These are phyloP conservation scores for Cordyceps farinosa DNA, from an alignment of 2,329 filamentous ascomycete species.

Conservation along the genomic window DNA sequence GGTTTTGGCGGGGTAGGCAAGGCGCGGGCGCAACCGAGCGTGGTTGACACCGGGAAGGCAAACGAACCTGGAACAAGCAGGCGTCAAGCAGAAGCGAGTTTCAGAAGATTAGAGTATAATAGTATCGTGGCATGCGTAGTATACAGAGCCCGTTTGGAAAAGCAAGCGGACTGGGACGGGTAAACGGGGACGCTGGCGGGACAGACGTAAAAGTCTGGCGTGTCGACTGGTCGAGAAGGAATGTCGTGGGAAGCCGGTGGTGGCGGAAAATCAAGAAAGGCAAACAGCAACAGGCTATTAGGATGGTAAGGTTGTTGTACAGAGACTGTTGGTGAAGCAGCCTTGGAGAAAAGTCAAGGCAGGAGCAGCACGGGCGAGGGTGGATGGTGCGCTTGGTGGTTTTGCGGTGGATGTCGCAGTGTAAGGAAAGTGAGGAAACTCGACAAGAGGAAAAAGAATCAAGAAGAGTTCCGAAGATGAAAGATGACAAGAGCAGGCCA, in stretches of 20 bases:
- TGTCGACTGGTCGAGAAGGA: conserved; percentile 9
- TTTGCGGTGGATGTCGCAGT: conserved; percentile 20
- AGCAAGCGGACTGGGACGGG: background rate
- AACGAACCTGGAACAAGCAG: conserved; percentile 10
- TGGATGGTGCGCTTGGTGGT: conserved; percentile 2
- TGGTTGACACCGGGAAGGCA: background rate
- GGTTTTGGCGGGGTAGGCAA: background rate
- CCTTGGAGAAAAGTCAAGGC: conserved; percentile 16
- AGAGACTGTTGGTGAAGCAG: conserved; percentile 23
- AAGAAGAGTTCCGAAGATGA: conserved; percentile 13
- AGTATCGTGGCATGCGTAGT: conserved; percentile 19
- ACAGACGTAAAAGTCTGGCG: background rate
- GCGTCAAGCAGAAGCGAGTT: conserved; percentile 7
- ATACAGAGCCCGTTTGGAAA: conserved; percentile 13
- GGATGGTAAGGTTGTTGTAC: conserved; percentile 27
- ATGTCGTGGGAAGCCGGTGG: conserved; percentile 6
- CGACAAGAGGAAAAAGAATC: conserved; percentile 37
- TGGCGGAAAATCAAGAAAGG: background rate
- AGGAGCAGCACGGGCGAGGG: conserved; percentile 10
- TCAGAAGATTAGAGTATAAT: conserved; percentile 15
- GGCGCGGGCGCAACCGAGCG: background rate
- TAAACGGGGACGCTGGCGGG: background rate
- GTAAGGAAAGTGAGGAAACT: conserved; percentile 45
- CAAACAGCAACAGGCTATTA: conserved; percentile 23
- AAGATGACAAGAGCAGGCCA: conserved; percentile 34